phyloP scores from a whole-genome alignment of 2,329 filamentous ascomycete genomes.

The Eutypa lata region DNA sequence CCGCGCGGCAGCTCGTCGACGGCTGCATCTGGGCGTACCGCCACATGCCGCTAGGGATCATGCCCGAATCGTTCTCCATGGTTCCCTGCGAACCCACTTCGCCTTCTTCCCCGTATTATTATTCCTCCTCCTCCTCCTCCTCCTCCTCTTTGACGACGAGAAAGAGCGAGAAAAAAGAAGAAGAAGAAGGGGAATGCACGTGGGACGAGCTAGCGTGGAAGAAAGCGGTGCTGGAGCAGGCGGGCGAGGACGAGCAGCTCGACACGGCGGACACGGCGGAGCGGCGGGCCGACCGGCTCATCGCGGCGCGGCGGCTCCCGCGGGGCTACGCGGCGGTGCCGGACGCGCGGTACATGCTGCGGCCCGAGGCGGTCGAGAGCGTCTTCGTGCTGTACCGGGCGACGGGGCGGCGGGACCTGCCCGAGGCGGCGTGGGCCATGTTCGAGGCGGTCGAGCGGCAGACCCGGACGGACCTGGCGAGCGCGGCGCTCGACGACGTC shows the following conservation, averaged over 20 bases:
- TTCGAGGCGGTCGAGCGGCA: conserved; percentile 21
- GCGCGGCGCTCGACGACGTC: conserved; percentile 22
- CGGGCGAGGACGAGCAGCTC: conserved; percentile 7
- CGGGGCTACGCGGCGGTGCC: conserved; percentile 20
- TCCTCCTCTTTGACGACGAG: no score
- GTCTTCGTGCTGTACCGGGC: conserved; percentile 24
- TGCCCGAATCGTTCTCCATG: conserved; percentile 48
- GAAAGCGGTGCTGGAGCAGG: conserved; percentile 14
- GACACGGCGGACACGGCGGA: conserved; percentile 11
- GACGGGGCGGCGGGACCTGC: conserved; percentile 19
- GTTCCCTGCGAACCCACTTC: conserved; percentile 31
- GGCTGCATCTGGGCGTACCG: conserved; percentile 52
- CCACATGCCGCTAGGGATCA: conserved; percentile 45
- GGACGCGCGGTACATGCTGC: conserved; percentile 22
- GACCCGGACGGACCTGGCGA: conserved; percentile 22
- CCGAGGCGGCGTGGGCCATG: conserved; percentile 23
- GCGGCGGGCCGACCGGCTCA: conserved; percentile 10
- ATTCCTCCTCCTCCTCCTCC: no score
- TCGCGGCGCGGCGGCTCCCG: conserved; percentile 12
- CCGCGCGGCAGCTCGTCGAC: conserved; percentile 42
- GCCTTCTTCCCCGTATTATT: no score
- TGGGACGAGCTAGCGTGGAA: conserved; percentile 29
- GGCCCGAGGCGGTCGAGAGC: conserved; percentile 28
- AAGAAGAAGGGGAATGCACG: no score
- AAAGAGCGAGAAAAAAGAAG: no score